A percentile compares a stretch with the other conserved stretches of the same genome.
Evolutionary conservation across 768 basidiomycete species (phyloP).

Genomic region (Mycena albidolilacea): DNA sequence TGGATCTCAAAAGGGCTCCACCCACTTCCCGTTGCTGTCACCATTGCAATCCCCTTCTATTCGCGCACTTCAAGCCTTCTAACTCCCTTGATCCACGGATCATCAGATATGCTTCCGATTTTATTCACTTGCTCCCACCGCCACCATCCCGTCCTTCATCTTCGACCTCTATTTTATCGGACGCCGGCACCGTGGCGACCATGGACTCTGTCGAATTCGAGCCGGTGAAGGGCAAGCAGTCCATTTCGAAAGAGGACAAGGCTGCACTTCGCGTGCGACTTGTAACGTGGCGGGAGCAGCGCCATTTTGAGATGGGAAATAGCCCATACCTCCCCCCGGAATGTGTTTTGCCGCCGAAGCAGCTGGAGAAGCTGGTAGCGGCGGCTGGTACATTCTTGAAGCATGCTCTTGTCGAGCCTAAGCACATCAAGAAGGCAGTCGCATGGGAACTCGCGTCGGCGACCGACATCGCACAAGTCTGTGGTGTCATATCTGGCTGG

Average conservation of each 20-base stretch:
- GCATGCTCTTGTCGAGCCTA: slow-evolving; percentile 10
- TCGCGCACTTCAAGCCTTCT: slow-evolving; percentile 1
- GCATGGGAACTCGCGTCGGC: slow-evolving; percentile 8
- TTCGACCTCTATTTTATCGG: no score
- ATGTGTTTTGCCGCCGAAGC: slow-evolving; percentile 8
- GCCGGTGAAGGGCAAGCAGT: no score
- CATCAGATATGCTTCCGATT: slow-evolving; percentile 12
- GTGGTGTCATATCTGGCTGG: neutral
- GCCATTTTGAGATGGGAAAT: slow-evolving; percentile 13
- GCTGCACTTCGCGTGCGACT: no score
- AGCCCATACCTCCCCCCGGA: slow-evolving; percentile 17
- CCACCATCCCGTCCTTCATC: no score
- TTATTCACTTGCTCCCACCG: slow-evolving; percentile 7
- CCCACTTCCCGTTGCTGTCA: slow-evolving; percentile 27
- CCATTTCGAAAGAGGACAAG: no score
- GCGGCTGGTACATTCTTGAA: slow-evolving; percentile 1
- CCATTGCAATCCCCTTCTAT: slow-evolving; percentile 28
- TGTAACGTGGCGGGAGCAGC: slow-evolving; percentile 19
- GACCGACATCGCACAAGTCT: slow-evolving; percentile 10
- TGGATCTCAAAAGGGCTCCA: neutral
- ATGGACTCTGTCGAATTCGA: no score
- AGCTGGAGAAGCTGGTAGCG: slow-evolving; percentile 8
- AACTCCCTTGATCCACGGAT: slow-evolving; percentile 25
- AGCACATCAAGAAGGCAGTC: slow-evolving; percentile 3
- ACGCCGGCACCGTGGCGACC: no score